phyloP scores from a whole-genome alignment of 1,284 basidiomycete species.

The Pisolithus thermaeus region DNA sequence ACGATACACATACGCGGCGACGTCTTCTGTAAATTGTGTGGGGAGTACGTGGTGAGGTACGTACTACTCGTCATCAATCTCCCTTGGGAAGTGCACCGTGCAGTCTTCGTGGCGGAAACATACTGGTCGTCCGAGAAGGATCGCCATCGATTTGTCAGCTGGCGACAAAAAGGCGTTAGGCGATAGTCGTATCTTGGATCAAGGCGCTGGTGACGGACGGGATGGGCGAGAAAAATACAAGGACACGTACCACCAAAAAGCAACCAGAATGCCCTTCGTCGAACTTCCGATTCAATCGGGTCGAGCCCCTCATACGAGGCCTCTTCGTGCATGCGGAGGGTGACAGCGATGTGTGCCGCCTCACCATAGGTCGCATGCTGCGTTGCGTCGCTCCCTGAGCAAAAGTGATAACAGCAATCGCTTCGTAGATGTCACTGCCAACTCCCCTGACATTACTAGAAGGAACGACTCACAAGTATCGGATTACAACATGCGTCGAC shows the following conservation, averaged over 20 bases:
- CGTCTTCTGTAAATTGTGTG: slow-evolving; percentile 33
- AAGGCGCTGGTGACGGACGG: too few relatives aligned
- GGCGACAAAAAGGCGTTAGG: slow-evolving; percentile 4
- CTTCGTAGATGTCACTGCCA: slow-evolving; percentile 31
- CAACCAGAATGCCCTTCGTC: slow-evolving; percentile 80
- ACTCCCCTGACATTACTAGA: slow-evolving; percentile 7
- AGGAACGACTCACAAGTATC: slow-evolving; percentile 64
- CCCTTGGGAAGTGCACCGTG: slow-evolving; percentile 79
- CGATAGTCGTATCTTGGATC: not conserved
- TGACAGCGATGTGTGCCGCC: slow-evolving; percentile 74
- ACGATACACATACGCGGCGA: slow-evolving; percentile 15
- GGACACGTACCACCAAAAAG: slow-evolving; percentile 66
- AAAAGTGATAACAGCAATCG: slow-evolving; percentile 79
- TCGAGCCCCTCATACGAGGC: slow-evolving; percentile 74
- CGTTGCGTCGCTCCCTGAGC: slow-evolving; percentile 82
- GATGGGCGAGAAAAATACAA: not conserved
- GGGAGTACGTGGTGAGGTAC: slow-evolving; percentile 28
- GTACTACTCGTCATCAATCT: slow-evolving; percentile 81
- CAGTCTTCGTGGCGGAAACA: slow-evolving; percentile 83
- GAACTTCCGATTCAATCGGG: slow-evolving; percentile 79
- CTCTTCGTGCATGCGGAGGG: slow-evolving; percentile 80
- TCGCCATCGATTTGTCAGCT: slow-evolving; percentile 88
- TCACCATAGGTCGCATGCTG: slow-evolving; percentile 83
- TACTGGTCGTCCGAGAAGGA: slow-evolving; percentile 73
- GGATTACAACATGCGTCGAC: slow-evolving; percentile 74